Conservation (phyloP, 2,329 filamentous ascomycete species). For the Beauveria australis region DNA sequence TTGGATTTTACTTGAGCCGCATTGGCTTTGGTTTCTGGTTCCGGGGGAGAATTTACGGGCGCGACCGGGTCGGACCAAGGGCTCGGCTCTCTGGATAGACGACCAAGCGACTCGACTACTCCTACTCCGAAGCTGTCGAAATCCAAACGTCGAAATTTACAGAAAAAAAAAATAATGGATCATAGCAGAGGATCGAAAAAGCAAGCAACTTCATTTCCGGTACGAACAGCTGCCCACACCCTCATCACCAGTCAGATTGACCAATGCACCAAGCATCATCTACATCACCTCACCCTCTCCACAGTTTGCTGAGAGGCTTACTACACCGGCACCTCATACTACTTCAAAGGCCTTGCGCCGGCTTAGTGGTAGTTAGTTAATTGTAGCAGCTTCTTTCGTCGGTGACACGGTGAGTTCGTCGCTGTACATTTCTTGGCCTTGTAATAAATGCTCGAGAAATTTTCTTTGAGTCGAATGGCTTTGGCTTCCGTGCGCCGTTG, state of each 20-base stretch:
- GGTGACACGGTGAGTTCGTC: no score
- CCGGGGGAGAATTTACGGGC: background rate
- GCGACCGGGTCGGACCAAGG: conserved; percentile 4
- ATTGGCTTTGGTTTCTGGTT: background rate
- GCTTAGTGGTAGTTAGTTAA: background rate
- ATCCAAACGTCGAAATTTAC: no score
- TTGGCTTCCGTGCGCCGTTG: no score
- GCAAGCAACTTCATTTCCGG: no score
- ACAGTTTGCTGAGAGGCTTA: conserved; percentile 11
- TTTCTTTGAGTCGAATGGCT: no score
- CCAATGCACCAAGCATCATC: conserved; percentile 9
- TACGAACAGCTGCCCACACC: no score
- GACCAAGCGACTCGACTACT: no score
- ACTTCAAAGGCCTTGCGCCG: background rate
- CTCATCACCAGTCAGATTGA: background rate
- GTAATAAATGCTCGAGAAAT: no score
- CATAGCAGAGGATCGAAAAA: background rate
- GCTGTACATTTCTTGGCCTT: no score
- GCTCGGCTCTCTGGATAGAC: background rate
- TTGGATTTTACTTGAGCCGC: conserved; percentile 5
- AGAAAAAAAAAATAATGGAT: background rate
- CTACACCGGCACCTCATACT: conserved; percentile 1
- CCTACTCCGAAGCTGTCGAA: no score
- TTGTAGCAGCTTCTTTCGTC: background rate
- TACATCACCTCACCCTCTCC: conserved; percentile 11